Conservation (phyloP, 257 asterid species). For the Henckelia pumila region DNA sequence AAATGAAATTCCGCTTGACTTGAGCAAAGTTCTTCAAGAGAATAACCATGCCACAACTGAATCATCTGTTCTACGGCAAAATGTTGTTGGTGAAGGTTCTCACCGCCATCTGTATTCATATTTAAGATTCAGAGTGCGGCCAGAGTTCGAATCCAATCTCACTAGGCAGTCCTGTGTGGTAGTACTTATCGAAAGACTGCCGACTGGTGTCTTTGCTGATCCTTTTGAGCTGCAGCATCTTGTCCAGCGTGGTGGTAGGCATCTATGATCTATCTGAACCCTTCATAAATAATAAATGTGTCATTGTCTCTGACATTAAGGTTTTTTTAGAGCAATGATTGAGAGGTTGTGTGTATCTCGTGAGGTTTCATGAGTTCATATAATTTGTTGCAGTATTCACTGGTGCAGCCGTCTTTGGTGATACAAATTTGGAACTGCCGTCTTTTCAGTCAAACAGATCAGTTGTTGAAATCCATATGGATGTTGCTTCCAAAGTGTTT, state of each 20-base stretch:
- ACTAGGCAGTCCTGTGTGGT: conserved; percentile 43
- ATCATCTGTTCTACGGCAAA: conserved; percentile 31
- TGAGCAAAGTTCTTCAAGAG: conserved; percentile 34
- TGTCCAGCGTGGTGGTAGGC: conserved; percentile 67
- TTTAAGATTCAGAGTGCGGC: conserved; percentile 40
- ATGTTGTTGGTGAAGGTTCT: conserved; percentile 81
- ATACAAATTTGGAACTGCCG: conserved; percentile 81
- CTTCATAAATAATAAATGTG: too few species aligned
- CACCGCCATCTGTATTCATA: conserved; percentile 65
- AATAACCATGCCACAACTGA: conserved; percentile 28
- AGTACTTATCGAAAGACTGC: conserved; percentile 62
- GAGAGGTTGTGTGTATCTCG: background rate
- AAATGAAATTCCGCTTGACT: conserved; percentile 37
- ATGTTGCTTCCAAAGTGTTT: conserved; percentile 31
- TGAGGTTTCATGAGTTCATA: conserved; percentile 12
- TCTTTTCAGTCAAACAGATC: conserved; percentile 75
- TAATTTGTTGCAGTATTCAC: conserved; percentile 45
- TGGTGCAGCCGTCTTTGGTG: conserved; percentile 82
- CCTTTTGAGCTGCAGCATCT: conserved; percentile 91
- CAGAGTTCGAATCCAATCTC: conserved; percentile 27
- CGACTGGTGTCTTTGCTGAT: conserved; percentile 87
- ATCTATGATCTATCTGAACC: conserved; percentile 6
- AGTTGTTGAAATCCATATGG: conserved; percentile 67
- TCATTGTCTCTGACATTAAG: background rate
- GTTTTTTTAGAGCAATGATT: background rate